These are phyloP conservation scores for Vigna hirtella DNA, from an alignment of 306 rosid genomes.

Conservation along the genomic window DNA sequence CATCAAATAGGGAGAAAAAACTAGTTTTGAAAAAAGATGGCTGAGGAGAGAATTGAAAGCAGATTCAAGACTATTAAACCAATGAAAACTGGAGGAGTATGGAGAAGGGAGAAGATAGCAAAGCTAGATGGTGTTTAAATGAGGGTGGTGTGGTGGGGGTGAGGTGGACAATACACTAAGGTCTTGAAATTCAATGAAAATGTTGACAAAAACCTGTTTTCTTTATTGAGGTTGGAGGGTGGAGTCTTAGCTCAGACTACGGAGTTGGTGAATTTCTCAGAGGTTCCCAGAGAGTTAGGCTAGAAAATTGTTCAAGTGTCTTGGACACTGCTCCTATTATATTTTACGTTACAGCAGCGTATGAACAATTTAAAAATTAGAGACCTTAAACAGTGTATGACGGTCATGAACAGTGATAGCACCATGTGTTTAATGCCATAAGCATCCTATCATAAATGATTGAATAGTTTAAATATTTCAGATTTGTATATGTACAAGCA, in stretches of 20 bases:
- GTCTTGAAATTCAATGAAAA: constrained; percentile 46
- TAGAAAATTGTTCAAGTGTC: constrained; percentile 60
- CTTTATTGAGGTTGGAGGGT: constrained; percentile 48
- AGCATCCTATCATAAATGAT: constrained; percentile 31
- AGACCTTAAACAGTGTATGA: constrained; percentile 43
- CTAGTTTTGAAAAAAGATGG: constrained; percentile 25
- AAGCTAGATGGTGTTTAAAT: constrained; percentile 56
- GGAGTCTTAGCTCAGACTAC: constrained; percentile 50
- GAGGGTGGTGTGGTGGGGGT: constrained; percentile 39
- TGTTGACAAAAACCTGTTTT: constrained; percentile 40
- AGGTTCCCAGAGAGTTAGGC: constrained; percentile 53
- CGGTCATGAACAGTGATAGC: constrained; percentile 42
- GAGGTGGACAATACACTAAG: constrained; percentile 50
- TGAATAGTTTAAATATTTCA: constrained; percentile 21
- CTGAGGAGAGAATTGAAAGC: not conserved
- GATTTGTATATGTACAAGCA: not conserved
- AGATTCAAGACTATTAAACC: constrained; percentile 32
- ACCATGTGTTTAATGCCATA: constrained; percentile 43
- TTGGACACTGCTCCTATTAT: constrained; percentile 47
- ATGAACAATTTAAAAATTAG: constrained; percentile 46
- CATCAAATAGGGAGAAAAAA: constrained; percentile 7
- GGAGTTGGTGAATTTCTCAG: constrained; percentile 58
- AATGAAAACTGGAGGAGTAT: constrained; percentile 28
- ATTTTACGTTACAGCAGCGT: constrained; percentile 45
- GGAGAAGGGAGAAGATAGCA: constrained; percentile 43